Conservation (phyloP, 352 stramenopile genomes). For the Globisporangium perplexum region DNA sequence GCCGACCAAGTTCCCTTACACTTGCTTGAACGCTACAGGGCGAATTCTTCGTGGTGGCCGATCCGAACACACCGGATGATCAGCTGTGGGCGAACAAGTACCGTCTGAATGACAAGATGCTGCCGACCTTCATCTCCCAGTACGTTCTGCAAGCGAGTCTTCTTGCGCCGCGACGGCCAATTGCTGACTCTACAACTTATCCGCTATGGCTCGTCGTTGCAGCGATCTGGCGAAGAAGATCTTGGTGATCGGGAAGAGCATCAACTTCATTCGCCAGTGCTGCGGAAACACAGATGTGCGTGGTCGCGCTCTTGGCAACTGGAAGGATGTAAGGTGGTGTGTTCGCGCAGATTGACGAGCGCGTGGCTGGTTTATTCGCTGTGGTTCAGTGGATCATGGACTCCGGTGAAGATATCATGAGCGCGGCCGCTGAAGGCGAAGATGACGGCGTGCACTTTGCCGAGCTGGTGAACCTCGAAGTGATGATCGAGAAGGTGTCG, state of each 20-base stretch:
- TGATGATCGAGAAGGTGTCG: slow-evolving; percentile 76
- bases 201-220: neutral
- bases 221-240: slow-evolving; percentile 92
- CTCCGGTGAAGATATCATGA: slow-evolving; percentile 29
- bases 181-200: neutral
- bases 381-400: slow-evolving; percentile 68
- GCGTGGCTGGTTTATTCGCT: neutral
- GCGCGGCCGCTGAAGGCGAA: slow-evolving; percentile 40
- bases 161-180: too few species aligned
- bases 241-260: slow-evolving; percentile 95
- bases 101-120: slow-evolving; percentile 75
- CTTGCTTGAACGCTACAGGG: slow-evolving; percentile 21
- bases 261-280: slow-evolving; percentile 98
- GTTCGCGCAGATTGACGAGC: neutral
- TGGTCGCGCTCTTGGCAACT: too few species aligned
- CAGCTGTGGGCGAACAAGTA: slow-evolving; percentile 87
- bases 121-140: slow-evolving; percentile 84
- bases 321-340: neutral
- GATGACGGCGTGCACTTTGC: slow-evolving; percentile 64
- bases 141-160: slow-evolving; percentile 18
- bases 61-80: slow-evolving; percentile 68
- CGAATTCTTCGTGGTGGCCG: slow-evolving; percentile 85
- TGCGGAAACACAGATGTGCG: slow-evolving; percentile 88
- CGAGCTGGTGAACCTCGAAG: slow-evolving; percentile 62
- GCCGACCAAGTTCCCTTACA: neutral